phyloP scores from a whole-genome alignment of 257 asterid genomes.

The Solanum corneliomulleri region DNA sequence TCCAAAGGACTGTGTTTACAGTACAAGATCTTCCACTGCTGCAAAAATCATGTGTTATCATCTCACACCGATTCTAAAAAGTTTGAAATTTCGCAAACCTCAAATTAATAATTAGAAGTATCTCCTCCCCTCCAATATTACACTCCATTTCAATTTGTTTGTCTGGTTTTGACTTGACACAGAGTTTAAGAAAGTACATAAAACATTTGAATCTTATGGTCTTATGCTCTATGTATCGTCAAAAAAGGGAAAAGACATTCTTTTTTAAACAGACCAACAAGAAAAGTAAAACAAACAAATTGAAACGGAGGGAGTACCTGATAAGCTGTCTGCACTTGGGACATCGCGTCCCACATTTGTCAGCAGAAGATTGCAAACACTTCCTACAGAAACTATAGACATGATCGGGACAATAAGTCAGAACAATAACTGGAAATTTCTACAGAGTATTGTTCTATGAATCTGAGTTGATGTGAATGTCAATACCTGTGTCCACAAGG shows the following conservation, averaged over 20 bases:
- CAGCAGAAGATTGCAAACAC: constrained; percentile 80
- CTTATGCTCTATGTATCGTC: not conserved
- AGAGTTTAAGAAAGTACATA: not conserved
- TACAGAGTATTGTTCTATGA: not conserved
- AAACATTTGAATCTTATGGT: not conserved
- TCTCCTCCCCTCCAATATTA: not conserved
- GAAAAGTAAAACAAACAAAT: not conserved
- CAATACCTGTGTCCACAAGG: constrained; percentile 93
- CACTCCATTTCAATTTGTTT: not conserved
- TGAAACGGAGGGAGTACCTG: constrained; percentile 24
- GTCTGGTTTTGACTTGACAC: not conserved
- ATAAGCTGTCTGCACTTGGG: constrained; percentile 91
- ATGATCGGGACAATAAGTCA: not conserved
- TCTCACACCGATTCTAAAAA: not conserved
- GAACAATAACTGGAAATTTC: not conserved
- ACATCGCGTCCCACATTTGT: constrained; percentile 82
- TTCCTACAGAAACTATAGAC: constrained; percentile 58
- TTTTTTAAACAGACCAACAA: not conserved
- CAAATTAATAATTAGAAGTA: not conserved
- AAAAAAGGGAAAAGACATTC: not conserved
- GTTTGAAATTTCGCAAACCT: not conserved
- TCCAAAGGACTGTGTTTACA: constrained; percentile 21
- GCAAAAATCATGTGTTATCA: not conserved
- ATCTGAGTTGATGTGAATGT: not conserved
- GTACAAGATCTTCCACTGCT: constrained; percentile 76